Evolutionary conservation across 2,329 filamentous ascomycete genomes (phyloP), one percentile per base, ranked within the genome.

Genomic region (Dendrostoma leiphaemia): DNA sequence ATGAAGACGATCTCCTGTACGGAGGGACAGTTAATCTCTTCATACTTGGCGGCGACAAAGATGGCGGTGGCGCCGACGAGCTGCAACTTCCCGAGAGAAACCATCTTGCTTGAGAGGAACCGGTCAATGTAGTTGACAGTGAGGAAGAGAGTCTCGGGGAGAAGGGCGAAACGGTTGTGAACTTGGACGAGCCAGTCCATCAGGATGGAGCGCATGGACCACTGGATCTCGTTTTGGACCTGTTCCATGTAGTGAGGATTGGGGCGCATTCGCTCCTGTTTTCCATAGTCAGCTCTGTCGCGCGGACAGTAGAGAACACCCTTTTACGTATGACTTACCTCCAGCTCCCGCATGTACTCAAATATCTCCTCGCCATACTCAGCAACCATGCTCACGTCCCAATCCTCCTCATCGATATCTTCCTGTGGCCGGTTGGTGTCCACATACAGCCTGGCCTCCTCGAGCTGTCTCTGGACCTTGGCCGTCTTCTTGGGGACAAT

Each of bases 161-260:
- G 83, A 26, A 99, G 82, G 32, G 82, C 84, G 74, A 99, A 99
- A 32, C 94, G 90, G 63, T 87, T 84, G 69, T 99, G 94, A 28
- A 99, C 94, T 70, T 99, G 92, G 44, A 97, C 89, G 40, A 99
- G 80, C 94, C 94, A 99, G 71, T 97, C 94, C 86, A 99, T 95
- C 51, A 99, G 80, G 21, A 97, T 91, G 6, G 91, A 88, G 44
- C 94, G 90, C 94, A 97, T 99, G 3, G 92, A 96, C 94, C 94
- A 99, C 68, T 96, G 90, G 54, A 99, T 95, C 71, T 97, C 93
- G n/a, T 88, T 86, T 70, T 99, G 94, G 61, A 89, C 86, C 23
- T 51, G 24, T 59, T 96, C 91, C 93, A 99, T 99, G 78, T 99
- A 99, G 69, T 94, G 84, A 3, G 91, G 80, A 65, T 94, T 92